phyloP scores from a whole-genome alignment of 1,139 yeast genomes.

The Suhomyces choctaworum region DNA sequence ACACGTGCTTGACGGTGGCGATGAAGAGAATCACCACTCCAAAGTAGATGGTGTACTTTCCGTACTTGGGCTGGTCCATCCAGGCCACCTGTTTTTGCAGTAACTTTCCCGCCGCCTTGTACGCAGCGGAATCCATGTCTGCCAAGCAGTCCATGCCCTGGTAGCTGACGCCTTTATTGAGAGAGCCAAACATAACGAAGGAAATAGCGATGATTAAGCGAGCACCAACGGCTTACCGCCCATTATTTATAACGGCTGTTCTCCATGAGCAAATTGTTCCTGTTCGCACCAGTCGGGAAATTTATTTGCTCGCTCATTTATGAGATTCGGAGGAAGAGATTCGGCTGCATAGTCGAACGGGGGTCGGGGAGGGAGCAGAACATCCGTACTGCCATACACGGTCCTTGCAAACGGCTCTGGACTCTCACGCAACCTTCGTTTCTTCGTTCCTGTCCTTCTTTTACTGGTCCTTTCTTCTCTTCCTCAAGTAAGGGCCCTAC shows the following conservation, averaged over 20 bases:
- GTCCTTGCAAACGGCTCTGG: too few relatives aligned
- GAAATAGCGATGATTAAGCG: too few relatives aligned
- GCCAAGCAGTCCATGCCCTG: slow-evolving; percentile 50
- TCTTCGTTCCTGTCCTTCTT: too few relatives aligned
- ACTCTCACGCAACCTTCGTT: too few relatives aligned
- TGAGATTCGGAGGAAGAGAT: too few relatives aligned
- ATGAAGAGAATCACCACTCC: slow-evolving; percentile 39
- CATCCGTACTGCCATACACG: too few relatives aligned
- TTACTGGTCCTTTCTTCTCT: too few relatives aligned
- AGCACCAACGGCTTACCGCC: background rate
- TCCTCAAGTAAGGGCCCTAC: too few relatives aligned
- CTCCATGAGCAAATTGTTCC: slow-evolving; percentile 6
- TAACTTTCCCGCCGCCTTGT: slow-evolving; percentile 20
- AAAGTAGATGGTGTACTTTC: slow-evolving; percentile 48
- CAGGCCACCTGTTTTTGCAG: slow-evolving; percentile 46
- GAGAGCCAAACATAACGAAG: slow-evolving; percentile 5
- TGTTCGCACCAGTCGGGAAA: slow-evolving; percentile 1
- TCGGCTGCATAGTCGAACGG: too few relatives aligned
- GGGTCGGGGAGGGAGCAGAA: too few relatives aligned
- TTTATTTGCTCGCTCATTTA: slow-evolving; percentile 10
- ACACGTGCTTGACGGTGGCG: slow-evolving; percentile 40
- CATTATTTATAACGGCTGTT: background rate
- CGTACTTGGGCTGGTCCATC: slow-evolving; percentile 42
- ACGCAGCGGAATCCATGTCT: slow-evolving; percentile 34
- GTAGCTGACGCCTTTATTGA: slow-evolving; percentile 6